Evolutionary conservation across 2,329 filamentous ascomycete species (phyloP), one percentile per base, ranked within the genome.

Genomic region (Fusarium kyushuense): DNA sequence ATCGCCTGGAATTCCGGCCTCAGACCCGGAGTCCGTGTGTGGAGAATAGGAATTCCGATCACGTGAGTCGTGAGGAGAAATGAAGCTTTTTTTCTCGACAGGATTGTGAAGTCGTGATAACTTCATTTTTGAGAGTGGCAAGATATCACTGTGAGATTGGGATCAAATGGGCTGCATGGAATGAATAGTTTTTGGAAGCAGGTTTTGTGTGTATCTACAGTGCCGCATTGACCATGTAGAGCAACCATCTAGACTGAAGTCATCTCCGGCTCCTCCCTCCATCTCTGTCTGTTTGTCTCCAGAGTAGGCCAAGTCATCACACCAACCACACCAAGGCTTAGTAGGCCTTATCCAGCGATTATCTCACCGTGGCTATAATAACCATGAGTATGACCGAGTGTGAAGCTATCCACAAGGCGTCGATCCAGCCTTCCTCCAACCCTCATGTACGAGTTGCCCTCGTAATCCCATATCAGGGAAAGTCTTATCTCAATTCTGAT

Each of bases 381-480:
- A 33, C 32, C 17, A 16, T 33, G 12, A 45, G 32, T 10, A 48
- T 35, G 27, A n/a, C 40, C 14, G 46, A 29, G 30, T 29, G 47
- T 63, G 60, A 63, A 33, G 54, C 35, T 61, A 65, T 65, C 61
- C 61, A 61, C 53, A 41, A 35, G 54, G 47, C 48, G 47, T 46
- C 25, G 36, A 38, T 35, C 61, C 60, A 65, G 47, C 54, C 60
- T 65, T 47, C 45, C 38, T 45, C 23, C 45, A 64, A 61, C 49
- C 65, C 49, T 62, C 65, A 69, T 69, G 65, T 69, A 69, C 61
- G 66, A 62, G 57, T 69, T 69, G 65, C 65, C 41, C 43, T 32
- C 53, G 52, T 40, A 33, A 65, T 66, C 27, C 65, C 61, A 51
- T 19, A 69, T 66, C 32, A 43, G 61, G 65, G 19, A 62, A 69